Percentiles rank a stretch among this genome's conserved stretches.
Conservation (phyloP, 2,329 filamentous ascomycete species). For the Alternaria hordeiaustralica region DNA sequence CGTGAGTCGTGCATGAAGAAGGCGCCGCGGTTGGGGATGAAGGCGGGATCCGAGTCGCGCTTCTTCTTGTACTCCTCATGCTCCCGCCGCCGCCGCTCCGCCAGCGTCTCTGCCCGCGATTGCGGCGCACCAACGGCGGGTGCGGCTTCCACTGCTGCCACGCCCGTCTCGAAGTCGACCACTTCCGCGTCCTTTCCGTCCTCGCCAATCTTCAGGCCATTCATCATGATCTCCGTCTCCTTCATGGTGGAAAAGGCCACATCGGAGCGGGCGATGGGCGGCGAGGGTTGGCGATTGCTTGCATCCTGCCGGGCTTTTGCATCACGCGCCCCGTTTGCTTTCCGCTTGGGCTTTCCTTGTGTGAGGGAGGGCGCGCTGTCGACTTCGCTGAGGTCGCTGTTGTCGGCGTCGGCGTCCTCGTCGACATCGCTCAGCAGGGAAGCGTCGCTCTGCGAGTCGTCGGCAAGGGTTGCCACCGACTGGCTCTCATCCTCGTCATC, state of each 20-base stretch:
- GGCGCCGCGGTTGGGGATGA: constrained; percentile 90
- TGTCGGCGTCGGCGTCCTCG: constrained; percentile 65
- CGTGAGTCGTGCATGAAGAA: constrained; percentile 98
- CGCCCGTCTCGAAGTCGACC: constrained; percentile 60
- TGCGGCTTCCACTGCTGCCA: constrained; percentile 41
- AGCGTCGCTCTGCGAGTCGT: constrained; percentile 69
- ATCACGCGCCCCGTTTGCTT: constrained; percentile 47
- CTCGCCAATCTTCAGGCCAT: constrained; percentile 60
- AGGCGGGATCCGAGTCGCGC: constrained; percentile 86
- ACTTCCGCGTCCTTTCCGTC: constrained; percentile 50
- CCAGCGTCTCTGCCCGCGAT: constrained; percentile 61
- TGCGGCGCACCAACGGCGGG: constrained; percentile 46
- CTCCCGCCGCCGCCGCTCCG: constrained; percentile 78
- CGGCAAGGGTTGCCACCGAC: constrained; percentile 58
- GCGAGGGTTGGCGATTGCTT: constrained; percentile 39
- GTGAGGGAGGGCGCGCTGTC: constrained; percentile 50
- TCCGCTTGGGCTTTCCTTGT: constrained; percentile 46
- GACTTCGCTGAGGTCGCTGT: constrained; percentile 63
- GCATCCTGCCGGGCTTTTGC: constrained; percentile 36
- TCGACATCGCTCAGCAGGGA: constrained; percentile 64
- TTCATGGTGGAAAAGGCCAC: constrained; percentile 53
- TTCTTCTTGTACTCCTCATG: constrained; percentile 91
- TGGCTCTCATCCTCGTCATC: constrained; percentile 49
- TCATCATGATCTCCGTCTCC: constrained; percentile 68
- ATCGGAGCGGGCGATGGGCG: constrained; percentile 47